phyloP scores from a whole-genome alignment of 1,284 basidiomycete genomes.

The Boletellus sp. region DNA sequence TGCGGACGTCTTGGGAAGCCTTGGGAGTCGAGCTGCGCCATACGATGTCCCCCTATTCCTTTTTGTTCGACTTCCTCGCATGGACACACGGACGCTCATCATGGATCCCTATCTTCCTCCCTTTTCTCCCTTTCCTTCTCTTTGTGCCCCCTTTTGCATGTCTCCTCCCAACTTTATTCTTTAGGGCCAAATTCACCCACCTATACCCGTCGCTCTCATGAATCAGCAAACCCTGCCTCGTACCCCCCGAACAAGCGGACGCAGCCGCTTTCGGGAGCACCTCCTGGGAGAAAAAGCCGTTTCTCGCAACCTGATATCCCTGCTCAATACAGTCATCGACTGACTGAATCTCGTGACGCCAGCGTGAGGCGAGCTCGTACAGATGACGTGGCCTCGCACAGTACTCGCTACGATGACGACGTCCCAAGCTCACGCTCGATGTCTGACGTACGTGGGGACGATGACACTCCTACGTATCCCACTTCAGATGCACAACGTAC shows the following conservation, averaged over 20 bases:
- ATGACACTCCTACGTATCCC: slow-evolving; percentile 17
- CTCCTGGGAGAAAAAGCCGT: slow-evolving; percentile 16
- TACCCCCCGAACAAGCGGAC: slow-evolving; percentile 17
- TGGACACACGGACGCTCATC: slow-evolving; percentile 55
- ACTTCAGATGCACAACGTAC: slow-evolving; percentile 39
- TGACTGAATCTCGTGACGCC: slow-evolving; percentile 13
- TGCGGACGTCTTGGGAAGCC: slow-evolving; percentile 47
- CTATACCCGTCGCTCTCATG: slow-evolving; percentile 27
- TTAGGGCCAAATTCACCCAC: slow-evolving; percentile 53
- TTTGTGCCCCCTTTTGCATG: slow-evolving; percentile 34
- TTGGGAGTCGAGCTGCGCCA: slow-evolving; percentile 48
- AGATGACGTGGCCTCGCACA: slow-evolving; percentile 15
- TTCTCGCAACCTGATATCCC: slow-evolving; percentile 23
- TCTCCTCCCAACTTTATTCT: slow-evolving; percentile 40
- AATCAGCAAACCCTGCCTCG: slow-evolving; percentile 10
- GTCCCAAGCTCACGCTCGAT: slow-evolving; percentile 15
- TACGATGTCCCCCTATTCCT: slow-evolving; percentile 39
- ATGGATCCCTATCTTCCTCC: slow-evolving; percentile 42
- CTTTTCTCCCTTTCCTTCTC: slow-evolving; percentile 29
- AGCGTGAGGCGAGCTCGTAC: slow-evolving; percentile 16
- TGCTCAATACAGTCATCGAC: slow-evolving; percentile 10
- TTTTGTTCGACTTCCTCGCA: slow-evolving; percentile 43
- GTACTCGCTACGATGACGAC: slow-evolving; percentile 18
- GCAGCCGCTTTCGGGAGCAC: slow-evolving; percentile 15
- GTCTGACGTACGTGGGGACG: slow-evolving; percentile 18